Evolutionary conservation across 2,329 filamentous ascomycete genomes (phyloP).

Genomic region (Trichophyton simii): DNA sequence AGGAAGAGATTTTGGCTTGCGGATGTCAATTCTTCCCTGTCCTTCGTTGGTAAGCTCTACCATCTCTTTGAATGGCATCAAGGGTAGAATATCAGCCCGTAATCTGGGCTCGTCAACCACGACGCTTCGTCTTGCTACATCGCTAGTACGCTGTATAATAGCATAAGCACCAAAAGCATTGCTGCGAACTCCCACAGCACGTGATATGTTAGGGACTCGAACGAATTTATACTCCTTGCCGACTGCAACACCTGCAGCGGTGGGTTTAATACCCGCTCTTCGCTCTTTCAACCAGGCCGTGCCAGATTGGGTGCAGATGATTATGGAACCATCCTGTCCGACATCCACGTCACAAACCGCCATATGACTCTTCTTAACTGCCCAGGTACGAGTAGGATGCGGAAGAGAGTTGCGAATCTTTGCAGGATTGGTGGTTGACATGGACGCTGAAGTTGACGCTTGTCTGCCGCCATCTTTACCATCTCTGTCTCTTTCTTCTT

Average conservation of each 20-base stretch:
- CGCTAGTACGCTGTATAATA: constrained; percentile 70
- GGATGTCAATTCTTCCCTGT: constrained; percentile 29
- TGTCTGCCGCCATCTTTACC: background rate
- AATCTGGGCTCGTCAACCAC: constrained; percentile 53
- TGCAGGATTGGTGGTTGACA: constrained; percentile 81
- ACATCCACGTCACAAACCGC: constrained; percentile 78
- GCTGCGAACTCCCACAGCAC: constrained; percentile 70
- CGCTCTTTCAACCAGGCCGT: constrained; percentile 86
- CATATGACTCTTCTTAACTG: constrained; percentile 68
- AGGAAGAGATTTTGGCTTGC: background rate
- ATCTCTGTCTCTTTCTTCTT: constrained; percentile 23
- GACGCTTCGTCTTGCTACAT: constrained; percentile 64
- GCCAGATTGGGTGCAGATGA: constrained; percentile 82
- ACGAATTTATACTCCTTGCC: constrained; percentile 92
- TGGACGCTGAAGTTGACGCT: constrained; percentile 39
- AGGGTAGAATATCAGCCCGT: constrained; percentile 58
- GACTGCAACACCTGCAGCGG: constrained; percentile 42
- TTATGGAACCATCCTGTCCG: constrained; percentile 85
- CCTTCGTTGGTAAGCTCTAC: background rate
- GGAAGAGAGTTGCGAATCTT: constrained; percentile 80
- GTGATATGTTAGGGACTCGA: constrained; percentile 74
- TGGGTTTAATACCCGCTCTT: constrained; percentile 38
- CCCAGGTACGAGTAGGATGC: constrained; percentile 72
- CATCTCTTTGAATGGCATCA: constrained; percentile 57
- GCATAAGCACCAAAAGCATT: constrained; percentile 85